A percentile compares a stretch with the other conserved stretches of the same genome.
Evolutionary conservation across 306 rosid species (phyloP).

Genomic region (Dryas alaskensis): DNA sequence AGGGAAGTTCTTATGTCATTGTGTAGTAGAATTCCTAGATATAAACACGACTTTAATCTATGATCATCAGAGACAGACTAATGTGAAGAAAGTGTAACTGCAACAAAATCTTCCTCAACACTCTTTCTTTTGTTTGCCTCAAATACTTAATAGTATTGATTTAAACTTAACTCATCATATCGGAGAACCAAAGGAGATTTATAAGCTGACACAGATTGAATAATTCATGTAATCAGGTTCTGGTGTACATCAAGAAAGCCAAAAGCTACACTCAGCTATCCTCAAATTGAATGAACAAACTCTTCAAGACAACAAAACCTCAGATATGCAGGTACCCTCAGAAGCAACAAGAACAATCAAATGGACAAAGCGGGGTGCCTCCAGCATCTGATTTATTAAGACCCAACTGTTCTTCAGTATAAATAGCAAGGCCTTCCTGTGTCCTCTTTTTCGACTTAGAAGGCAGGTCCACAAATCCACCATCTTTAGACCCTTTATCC

Average conservation of each 20-base stretch:
- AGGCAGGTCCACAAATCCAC: conserved; percentile 33
- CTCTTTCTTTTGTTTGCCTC: too few species aligned
- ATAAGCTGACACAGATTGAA: background rate
- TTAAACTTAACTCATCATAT: too few species aligned
- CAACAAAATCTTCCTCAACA: too few species aligned
- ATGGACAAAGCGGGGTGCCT: conserved; percentile 73
- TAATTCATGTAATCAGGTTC: background rate
- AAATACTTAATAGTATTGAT: too few species aligned
- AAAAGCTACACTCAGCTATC: background rate
- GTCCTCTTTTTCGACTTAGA: conserved; percentile 49
- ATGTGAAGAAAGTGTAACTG: too few species aligned
- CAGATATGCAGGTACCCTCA: conserved; percentile 27
- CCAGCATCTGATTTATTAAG: conserved; percentile 58
- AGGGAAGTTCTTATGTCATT: background rate
- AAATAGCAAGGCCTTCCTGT: conserved; percentile 56
- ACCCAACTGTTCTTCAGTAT: conserved; percentile 70
- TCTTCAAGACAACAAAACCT: background rate
- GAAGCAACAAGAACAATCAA: conserved; percentile 87
- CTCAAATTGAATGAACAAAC: background rate
- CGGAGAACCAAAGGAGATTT: too few species aligned
- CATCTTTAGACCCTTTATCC: conserved; percentile 17
- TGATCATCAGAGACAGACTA: background rate
- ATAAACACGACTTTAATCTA: background rate
- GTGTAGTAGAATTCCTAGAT: background rate
- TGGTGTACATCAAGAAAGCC: background rate